Percentiles rank a stretch among this genome's conserved stretches.
Evolutionary conservation across 495 filamentous ascomycete genomes (phyloP).

Genomic region (Aspergillus avenaceus): DNA sequence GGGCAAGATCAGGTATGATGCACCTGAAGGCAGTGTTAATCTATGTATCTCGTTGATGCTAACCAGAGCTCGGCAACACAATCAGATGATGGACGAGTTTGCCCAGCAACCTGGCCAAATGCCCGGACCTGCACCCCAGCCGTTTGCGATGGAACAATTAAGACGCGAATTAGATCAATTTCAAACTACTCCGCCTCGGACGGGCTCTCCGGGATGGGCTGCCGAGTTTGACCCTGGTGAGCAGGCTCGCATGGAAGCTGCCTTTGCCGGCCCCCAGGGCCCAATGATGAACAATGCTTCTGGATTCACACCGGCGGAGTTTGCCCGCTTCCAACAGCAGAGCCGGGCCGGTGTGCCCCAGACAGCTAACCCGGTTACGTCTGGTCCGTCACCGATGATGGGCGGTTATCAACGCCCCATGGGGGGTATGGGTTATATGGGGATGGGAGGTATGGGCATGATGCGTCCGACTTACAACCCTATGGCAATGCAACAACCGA

Average conservation of each 20-base stretch:
- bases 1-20: slow-evolving; percentile 57
- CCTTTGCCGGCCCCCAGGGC: slow-evolving; percentile 57
- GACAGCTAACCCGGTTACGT: slow-evolving; percentile 50
- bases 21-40: neutral
- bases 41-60: slow-evolving; percentile 7
- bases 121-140: slow-evolving; percentile 46
- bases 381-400: slow-evolving; percentile 43
- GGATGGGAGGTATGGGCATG: slow-evolving; percentile 43
- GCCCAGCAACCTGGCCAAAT: slow-evolving; percentile 66
- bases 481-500: slow-evolving; percentile 47
- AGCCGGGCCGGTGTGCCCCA: slow-evolving; percentile 50
- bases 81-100: slow-evolving; percentile 92
- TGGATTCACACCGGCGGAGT: slow-evolving; percentile 80
- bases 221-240: slow-evolving; percentile 63
- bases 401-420: slow-evolving; percentile 59
- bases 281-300: slow-evolving; percentile 40
- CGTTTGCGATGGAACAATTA: slow-evolving; percentile 70
- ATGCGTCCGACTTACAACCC: slow-evolving; percentile 31
- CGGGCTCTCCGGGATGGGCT: slow-evolving; percentile 61
- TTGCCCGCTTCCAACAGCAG: slow-evolving; percentile 78
- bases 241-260: slow-evolving; percentile 76
- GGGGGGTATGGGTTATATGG: slow-evolving; percentile 43
- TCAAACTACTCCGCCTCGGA: slow-evolving; percentile 51
- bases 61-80: slow-evolving; percentile 9
- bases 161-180: slow-evolving; percentile 60